Conservation (phyloP, 176 grass and related monocot genomes). For the Saccharum spontaneum region DNA sequence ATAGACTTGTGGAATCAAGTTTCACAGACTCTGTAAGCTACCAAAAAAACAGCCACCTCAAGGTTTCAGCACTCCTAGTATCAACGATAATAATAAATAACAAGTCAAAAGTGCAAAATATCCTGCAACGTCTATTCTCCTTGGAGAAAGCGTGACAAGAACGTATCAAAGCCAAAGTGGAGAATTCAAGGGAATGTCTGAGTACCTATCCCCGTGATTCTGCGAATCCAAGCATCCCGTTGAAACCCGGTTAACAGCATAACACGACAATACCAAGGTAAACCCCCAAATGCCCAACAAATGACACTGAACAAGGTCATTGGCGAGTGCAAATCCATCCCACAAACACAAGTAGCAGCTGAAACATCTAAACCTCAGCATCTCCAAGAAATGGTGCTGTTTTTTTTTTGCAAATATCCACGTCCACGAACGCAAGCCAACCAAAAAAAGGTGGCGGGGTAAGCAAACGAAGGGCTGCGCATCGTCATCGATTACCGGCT, state of each 20-base stretch:
- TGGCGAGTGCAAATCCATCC: not conserved
- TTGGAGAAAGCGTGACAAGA: not conserved
- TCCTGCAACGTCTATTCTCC: not conserved
- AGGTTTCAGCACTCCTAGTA: not conserved
- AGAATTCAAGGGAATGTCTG: not conserved
- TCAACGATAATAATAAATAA: not conserved
- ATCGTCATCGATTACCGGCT: slow-evolving; percentile 54
- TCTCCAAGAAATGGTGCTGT: not conserved
- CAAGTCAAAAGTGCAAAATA: not conserved
- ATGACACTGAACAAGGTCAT: not conserved
- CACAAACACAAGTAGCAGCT: not conserved
- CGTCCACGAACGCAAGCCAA: not conserved
- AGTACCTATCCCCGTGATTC: not conserved
- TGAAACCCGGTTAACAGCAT: not conserved
- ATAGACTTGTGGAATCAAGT: not conserved
- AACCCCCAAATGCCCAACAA: not conserved
- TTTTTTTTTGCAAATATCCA: not conserved
- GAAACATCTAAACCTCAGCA: not conserved
- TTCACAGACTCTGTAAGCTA: not conserved
- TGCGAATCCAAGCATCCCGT: slow-evolving; percentile 12
- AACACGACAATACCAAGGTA: not conserved
- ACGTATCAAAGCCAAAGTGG: not conserved
- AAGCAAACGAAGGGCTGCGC: not conserved
- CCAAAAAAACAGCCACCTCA: not conserved
- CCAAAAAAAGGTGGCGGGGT: not conserved